These are phyloP conservation scores for Acidiella bohemica DNA, from an alignment of 495 filamentous ascomycete genomes.

Conservation along the genomic window DNA sequence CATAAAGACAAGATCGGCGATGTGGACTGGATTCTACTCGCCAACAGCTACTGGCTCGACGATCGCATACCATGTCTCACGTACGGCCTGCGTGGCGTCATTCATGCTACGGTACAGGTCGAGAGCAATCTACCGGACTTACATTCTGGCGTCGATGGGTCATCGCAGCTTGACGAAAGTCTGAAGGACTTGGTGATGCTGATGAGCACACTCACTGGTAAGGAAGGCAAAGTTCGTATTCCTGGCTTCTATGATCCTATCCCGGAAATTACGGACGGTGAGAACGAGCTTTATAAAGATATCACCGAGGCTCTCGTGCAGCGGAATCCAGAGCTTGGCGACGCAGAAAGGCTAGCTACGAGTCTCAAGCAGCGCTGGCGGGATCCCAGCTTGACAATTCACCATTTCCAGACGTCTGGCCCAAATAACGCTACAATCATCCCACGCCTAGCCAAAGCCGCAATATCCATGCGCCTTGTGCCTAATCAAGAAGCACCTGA, in stretches of 20 bases:
- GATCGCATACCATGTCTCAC: slow-evolving; percentile 91
- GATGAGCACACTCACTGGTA: slow-evolving; percentile 61
- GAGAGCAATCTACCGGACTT: slow-evolving; percentile 78
- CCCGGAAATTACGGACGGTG: slow-evolving; percentile 56
- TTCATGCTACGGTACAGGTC: slow-evolving; percentile 80
- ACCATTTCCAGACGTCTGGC: slow-evolving; percentile 80
- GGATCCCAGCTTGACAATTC: slow-evolving; percentile 87
- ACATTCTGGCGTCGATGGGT: slow-evolving; percentile 91
- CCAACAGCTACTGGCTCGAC: slow-evolving; percentile 97
- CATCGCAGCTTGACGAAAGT: slow-evolving; percentile 72
- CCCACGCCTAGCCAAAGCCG: slow-evolving; percentile 68
- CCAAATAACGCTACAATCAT: slow-evolving; percentile 76
- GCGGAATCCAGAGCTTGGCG: slow-evolving; percentile 53
- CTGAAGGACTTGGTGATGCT: slow-evolving; percentile 78
- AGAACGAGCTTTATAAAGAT: slow-evolving; percentile 69
- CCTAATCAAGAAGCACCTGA: slow-evolving; percentile 74
- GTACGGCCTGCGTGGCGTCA: slow-evolving; percentile 86
- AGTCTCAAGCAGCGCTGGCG: slow-evolving; percentile 88
- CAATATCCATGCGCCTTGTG: slow-evolving; percentile 81
- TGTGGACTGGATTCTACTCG: slow-evolving; percentile 84
- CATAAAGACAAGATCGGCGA: slow-evolving; percentile 77
- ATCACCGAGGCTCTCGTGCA: slow-evolving; percentile 64
- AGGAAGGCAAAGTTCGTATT: slow-evolving; percentile 45
- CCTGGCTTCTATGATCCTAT: slow-evolving; percentile 78
- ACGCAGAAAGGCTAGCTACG: slow-evolving; percentile 52